Conservation (phyloP, 2,329 filamentous ascomycete species). For the Ophiosphaerella herpotricha region DNA sequence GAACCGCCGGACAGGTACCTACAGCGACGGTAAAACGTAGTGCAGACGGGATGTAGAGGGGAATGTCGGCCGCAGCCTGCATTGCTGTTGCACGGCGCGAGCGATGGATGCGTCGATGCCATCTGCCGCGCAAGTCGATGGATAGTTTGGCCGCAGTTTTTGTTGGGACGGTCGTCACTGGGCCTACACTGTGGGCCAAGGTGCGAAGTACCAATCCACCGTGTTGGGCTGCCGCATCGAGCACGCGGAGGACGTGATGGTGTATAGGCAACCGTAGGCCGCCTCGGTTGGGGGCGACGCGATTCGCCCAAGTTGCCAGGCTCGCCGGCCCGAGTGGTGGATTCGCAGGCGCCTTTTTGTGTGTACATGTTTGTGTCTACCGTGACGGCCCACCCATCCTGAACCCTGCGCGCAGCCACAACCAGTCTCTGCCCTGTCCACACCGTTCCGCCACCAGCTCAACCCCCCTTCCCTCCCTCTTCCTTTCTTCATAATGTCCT, state of each 20-base stretch:
- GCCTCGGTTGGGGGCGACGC: not conserved
- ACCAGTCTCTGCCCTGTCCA: constrained; percentile 13
- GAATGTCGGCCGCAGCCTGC: too few relatives aligned
- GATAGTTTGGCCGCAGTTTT: too few relatives aligned
- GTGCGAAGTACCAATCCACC: not conserved
- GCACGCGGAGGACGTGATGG: constrained; percentile 8
- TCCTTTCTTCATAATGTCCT: constrained; percentile 38
- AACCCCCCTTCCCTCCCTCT: not conserved
- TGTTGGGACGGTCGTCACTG: too few relatives aligned
- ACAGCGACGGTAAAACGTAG: too few relatives aligned
- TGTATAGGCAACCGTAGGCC: constrained; percentile 19
- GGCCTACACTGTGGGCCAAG: not conserved
- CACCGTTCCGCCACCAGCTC: constrained; percentile 7
- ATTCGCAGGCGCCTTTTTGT: too few relatives aligned
- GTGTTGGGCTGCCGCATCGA: constrained; percentile 13
- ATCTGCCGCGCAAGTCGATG: too few relatives aligned
- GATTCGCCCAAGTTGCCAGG: too few relatives aligned
- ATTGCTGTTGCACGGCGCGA: too few relatives aligned
- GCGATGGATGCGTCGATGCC: too few relatives aligned
- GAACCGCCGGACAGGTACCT: too few relatives aligned
- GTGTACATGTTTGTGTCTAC: not conserved
- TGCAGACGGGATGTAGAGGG: too few relatives aligned
- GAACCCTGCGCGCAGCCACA: constrained; percentile 20
- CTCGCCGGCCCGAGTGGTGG: too few relatives aligned
- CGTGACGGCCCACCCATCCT: constrained; percentile 11